Conservation (phyloP, 2,329 filamentous ascomycete species). For the Colletotrichum noveboracense region DNA sequence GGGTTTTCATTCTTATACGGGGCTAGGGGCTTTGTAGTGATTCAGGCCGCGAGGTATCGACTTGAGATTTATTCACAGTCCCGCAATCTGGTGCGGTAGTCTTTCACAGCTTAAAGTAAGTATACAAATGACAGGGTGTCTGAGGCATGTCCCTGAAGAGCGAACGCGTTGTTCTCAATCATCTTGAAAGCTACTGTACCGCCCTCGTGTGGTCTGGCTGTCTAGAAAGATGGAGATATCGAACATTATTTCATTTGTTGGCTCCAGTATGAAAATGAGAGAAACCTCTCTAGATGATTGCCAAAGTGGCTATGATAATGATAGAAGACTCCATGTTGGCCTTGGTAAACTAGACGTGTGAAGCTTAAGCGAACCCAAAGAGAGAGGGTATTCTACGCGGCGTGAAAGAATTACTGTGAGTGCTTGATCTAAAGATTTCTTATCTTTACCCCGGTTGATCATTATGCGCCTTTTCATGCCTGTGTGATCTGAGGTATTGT, state of each 20-base stretch:
- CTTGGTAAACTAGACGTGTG: background rate
- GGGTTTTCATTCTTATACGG: background rate
- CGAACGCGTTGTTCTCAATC: background rate
- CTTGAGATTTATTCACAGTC: conserved; percentile 55
- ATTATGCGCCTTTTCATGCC: background rate
- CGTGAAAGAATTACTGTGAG: background rate
- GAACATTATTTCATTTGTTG: background rate
- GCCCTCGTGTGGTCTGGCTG: background rate
- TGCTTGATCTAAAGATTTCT: background rate
- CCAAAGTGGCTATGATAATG: background rate
- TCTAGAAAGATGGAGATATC: background rate
- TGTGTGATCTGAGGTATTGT: background rate
- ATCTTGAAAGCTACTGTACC: background rate
- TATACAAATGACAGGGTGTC: conserved; percentile 40
- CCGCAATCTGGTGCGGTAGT: background rate
- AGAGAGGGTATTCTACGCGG: background rate
- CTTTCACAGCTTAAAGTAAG: background rate
- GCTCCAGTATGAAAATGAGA: background rate
- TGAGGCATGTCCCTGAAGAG: background rate
- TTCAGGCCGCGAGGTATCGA: conserved; percentile 34
- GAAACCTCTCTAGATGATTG: background rate
- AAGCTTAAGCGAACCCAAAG: background rate
- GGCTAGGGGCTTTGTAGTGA: background rate
- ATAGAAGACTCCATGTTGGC: background rate
- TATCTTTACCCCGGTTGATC: background rate